Evolutionary conservation across 805 yeast genomes (phyloP).

Genomic region (Naumovozyma baii): DNA sequence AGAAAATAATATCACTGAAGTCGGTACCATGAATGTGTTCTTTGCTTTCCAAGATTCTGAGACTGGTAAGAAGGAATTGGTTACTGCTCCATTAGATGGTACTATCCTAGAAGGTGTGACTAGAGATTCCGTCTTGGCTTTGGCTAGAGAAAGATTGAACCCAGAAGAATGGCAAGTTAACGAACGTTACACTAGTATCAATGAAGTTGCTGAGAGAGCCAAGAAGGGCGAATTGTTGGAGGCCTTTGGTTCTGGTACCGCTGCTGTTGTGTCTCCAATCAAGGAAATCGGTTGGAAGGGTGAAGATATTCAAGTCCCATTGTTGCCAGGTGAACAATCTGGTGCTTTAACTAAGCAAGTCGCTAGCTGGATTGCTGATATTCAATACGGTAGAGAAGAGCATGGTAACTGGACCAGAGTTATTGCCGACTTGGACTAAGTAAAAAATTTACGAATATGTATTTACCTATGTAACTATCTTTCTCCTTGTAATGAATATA

Average conservation of each 20-base stretch:
- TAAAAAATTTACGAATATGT: background rate
- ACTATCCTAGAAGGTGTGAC: constrained; percentile 95
- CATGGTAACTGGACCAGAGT: constrained; percentile 42
- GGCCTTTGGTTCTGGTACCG: constrained; percentile 97
- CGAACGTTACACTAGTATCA: constrained; percentile 77
- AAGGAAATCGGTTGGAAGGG: constrained; percentile 75
- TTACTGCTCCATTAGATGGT: constrained; percentile 93
- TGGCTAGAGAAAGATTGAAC: constrained; percentile 66
- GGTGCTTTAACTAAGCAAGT: constrained; percentile 71
- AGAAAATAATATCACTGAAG: constrained; percentile 81
- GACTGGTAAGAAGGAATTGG: constrained; percentile 80
- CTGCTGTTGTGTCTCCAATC: constrained; percentile 92
- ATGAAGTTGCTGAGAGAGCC: constrained; percentile 70
- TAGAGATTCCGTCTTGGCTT: constrained; percentile 71
- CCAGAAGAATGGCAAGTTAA: constrained; percentile 67
- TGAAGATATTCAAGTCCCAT: constrained; percentile 62
- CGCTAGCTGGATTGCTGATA: constrained; percentile 73
- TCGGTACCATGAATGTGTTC: constrained; percentile 94
- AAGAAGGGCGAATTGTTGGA: constrained; percentile 74
- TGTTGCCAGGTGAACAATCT: constrained; percentile 63
- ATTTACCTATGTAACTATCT: too few species aligned
- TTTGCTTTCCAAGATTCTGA: constrained; percentile 64
- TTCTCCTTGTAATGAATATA: too few species aligned
- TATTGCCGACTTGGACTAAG: constrained; percentile 21
- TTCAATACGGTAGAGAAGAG: constrained; percentile 79